Evolutionary conservation across 768 basidiomycete species (phyloP).

Genomic region (Russula dissimulans): DNA sequence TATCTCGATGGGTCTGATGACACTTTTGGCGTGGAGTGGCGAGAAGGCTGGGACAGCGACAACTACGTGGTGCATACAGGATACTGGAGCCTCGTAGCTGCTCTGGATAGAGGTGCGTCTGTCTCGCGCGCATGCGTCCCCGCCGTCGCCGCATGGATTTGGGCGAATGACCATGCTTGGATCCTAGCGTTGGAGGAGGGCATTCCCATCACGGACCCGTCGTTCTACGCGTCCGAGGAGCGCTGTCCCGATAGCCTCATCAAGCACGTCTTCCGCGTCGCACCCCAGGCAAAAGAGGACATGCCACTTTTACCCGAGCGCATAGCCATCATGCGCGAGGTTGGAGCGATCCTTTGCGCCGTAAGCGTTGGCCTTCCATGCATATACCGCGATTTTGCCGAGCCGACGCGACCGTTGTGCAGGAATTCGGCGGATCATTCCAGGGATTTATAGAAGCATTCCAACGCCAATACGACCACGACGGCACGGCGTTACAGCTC

Average conservation of each 20-base stretch:
- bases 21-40: constrained; percentile 76
- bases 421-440: constrained; percentile 17
- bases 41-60: constrained; percentile 50
- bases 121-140: neutral
- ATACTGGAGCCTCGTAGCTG: constrained; percentile 82
- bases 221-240: constrained; percentile 63
- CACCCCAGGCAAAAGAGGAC: constrained; percentile 45
- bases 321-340: constrained; percentile 68
- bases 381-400: neutral
- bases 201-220: constrained; percentile 71
- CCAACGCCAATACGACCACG: constrained; percentile 7
- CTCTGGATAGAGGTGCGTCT: constrained; percentile 63
- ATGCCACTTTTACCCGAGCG: constrained; percentile 67
- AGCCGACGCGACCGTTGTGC: neutral
- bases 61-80: constrained; percentile 58
- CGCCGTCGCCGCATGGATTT: neutral
- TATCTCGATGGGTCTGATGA: constrained; percentile 47
- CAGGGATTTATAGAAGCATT: constrained; percentile 18
- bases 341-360: constrained; percentile 59
- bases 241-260: constrained; percentile 66
- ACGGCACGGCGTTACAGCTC: constrained; percentile 18
- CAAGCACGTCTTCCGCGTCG: constrained; percentile 57
- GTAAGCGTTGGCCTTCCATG: constrained; percentile 34
- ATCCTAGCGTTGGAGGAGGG: constrained; percentile 59
- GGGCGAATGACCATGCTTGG: neutral